Base-by-base conservation (phyloP, 73 alveolate genomes). In the Paramecium pentaurelia region DNA sequence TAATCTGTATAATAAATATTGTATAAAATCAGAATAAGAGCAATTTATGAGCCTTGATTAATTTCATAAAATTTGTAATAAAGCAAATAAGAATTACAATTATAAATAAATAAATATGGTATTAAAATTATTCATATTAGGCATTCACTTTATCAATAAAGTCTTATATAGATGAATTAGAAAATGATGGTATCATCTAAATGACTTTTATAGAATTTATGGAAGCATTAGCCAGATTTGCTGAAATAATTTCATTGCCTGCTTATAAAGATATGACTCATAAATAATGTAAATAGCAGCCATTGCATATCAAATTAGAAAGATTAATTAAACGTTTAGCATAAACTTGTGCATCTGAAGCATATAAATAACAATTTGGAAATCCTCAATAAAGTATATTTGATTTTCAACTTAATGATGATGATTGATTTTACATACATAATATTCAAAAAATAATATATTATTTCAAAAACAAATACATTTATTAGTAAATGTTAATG, bases 1-100 rank as follows among this genome's bases (percentile, higher is more conserved):
- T 58, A 92, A 88, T 28, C 38, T 96, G 12, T 96, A 89, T 84
- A 86, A 92, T 37, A 92, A 86, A 45, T 96, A 14, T 80, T 93
- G 95, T 38, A 91, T 90, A 18, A 54, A 94, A 77, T 97, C 97
- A 28, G 98, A 97, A 8, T 85, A 86, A 10, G 84, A 92, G 85
- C 58, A 83, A 88, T 96, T 95, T 73, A 95, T 96, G 98, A 84
- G 96, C 60, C 59, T 96, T 3, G 97, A 96, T n/a, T 97, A 95
- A 71, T 86, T 95, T 42, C 59, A 73, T 20, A 75, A 87, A 9
- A 75, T 96, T 1, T 88, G 94, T 58, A 44, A 86, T 0, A 16
- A 44, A 22, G 86, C 98, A 40, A 95, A 96, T 93, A 97, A 95
- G 38, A 71, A 70, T 18, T 95, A 95, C 75, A 96, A 95, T 8